Evolutionary conservation across 2,329 filamentous ascomycete species (phyloP).

Genomic region (Penicillium sp.): DNA sequence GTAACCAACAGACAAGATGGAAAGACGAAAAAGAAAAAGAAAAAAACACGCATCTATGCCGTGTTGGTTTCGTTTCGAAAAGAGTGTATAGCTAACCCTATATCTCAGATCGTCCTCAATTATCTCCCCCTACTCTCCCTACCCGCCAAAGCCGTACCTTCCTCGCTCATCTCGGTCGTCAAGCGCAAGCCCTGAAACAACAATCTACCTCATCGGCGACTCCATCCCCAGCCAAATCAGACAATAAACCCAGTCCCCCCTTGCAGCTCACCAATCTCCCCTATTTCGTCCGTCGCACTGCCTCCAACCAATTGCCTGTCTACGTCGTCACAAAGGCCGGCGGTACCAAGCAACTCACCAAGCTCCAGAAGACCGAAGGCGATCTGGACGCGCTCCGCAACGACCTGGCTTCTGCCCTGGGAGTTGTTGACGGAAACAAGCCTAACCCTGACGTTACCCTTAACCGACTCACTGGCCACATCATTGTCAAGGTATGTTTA

Average conservation of each 20-base stretch:
- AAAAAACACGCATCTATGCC: neutral
- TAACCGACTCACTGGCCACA: constrained; percentile 65
- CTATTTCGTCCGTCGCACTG: constrained; percentile 72
- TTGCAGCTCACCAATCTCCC: constrained; percentile 49
- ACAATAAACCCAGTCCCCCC: constrained; percentile 14
- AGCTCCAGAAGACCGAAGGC: constrained; percentile 76
- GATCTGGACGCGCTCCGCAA: constrained; percentile 61
- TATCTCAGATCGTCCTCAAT: constrained; percentile 23
- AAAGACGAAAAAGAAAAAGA: neutral
- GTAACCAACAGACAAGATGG: neutral
- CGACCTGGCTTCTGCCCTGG: constrained; percentile 61
- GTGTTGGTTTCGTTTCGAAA: neutral
- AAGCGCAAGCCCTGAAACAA: constrained; percentile 36
- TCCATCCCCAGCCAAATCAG: constrained; percentile 13
- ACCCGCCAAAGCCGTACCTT: constrained; percentile 37
- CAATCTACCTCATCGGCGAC: constrained; percentile 29
- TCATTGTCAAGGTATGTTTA: constrained; percentile 66
- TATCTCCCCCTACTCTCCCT: constrained; percentile 17
- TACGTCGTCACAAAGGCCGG: constrained; percentile 73
- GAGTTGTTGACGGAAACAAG: constrained; percentile 50
- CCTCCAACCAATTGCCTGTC: constrained; percentile 68
- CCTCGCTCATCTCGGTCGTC: constrained; percentile 37
- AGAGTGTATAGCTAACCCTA: constrained; percentile 11
- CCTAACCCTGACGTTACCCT: constrained; percentile 44
- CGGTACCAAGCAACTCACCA: constrained; percentile 70